Percentiles rank a stretch among this genome's conserved stretches.
phyloP scores from a whole-genome alignment of 1,139 yeast species.

The Entelexis sorbosivorans region DNA sequence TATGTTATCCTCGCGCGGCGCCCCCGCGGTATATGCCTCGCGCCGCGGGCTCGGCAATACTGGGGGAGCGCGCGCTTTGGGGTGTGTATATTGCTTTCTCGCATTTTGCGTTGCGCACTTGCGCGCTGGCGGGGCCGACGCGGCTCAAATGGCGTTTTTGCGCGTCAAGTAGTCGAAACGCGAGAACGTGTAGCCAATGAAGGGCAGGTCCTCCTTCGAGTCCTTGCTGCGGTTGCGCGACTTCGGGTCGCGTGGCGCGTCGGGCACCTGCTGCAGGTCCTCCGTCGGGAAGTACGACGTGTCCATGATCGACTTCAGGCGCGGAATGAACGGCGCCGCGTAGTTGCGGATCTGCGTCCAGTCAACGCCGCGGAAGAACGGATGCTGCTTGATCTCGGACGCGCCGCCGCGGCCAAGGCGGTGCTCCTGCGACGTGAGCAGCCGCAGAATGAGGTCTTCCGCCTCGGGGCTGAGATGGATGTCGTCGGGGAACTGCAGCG shows the following conservation, averaged over 20 bases:
- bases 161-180: conserved; percentile 85
- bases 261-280: conserved; percentile 90
- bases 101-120: too few species aligned
- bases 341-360: conserved; percentile 90
- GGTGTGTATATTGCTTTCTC: too few species aligned
- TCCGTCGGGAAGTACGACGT: conserved; percentile 97
- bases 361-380: conserved; percentile 91
- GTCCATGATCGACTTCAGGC: conserved; percentile 78
- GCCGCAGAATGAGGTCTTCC: conserved; percentile 76
- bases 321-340: conserved; percentile 89
- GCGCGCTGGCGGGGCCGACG: too few species aligned
- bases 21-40: too few species aligned
- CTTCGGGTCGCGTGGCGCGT: conserved; percentile 46
- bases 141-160: conserved; percentile 61
- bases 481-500: conserved; percentile 88
- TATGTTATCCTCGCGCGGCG: too few species aligned
- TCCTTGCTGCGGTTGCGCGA: conserved; percentile 23
- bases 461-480: conserved; percentile 88
- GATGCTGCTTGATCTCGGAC: conserved; percentile 79
- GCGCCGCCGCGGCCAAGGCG: conserved; percentile 94
- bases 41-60: too few species aligned
- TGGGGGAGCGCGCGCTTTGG: too few species aligned
- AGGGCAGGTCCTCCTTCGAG: conserved; percentile 80
- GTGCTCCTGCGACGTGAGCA: conserved; percentile 73
- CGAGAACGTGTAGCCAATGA: conserved; percentile 92